Conservation (phyloP, 805 yeast species). For the Myxozyma monticola region DNA sequence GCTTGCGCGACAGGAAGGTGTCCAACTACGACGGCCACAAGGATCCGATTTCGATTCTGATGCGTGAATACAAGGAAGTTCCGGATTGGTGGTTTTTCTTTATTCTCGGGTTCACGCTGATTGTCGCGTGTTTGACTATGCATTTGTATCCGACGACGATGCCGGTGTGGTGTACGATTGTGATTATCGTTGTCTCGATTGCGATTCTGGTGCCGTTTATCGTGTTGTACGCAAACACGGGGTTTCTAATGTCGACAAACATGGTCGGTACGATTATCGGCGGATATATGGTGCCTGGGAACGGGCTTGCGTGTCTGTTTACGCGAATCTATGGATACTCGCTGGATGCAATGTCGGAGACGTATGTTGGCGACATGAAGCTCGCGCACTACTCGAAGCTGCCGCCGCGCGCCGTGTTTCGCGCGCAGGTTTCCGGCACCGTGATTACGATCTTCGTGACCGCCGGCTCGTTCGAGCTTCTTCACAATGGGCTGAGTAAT, state of each 20-base stretch:
- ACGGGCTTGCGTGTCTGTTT: constrained; percentile 61
- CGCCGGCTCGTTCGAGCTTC: constrained; percentile 47
- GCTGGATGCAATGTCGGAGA: constrained; percentile 49
- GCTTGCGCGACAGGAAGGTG: constrained; percentile 8
- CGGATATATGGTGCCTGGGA: constrained; percentile 64
- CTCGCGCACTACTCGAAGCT: constrained; percentile 55
- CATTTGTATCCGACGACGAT: constrained; percentile 49
- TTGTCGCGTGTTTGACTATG: constrained; percentile 36
- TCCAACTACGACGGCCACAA: constrained; percentile 8
- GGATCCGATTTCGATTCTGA: constrained; percentile 49
- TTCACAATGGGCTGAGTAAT: constrained; percentile 41
- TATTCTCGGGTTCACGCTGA: constrained; percentile 47
- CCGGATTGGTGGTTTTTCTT: constrained; percentile 72
- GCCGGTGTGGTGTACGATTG: constrained; percentile 62
- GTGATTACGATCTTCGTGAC: constrained; percentile 55
- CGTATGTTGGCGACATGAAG: constrained; percentile 42
- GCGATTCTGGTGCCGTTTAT: constrained; percentile 62
- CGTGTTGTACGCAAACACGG: constrained; percentile 61
- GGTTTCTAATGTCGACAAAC: constrained; percentile 58
- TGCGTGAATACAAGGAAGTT: constrained; percentile 60
- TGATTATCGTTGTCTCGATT: constrained; percentile 55
- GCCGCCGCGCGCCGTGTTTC: constrained; percentile 52
- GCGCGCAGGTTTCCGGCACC: constrained; percentile 55
- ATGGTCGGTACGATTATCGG: constrained; percentile 64
- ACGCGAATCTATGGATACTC: constrained; percentile 59